Evolutionary conservation across 495 filamentous ascomycete species (phyloP).

Genomic region (Penicillium atrosanguineum): DNA sequence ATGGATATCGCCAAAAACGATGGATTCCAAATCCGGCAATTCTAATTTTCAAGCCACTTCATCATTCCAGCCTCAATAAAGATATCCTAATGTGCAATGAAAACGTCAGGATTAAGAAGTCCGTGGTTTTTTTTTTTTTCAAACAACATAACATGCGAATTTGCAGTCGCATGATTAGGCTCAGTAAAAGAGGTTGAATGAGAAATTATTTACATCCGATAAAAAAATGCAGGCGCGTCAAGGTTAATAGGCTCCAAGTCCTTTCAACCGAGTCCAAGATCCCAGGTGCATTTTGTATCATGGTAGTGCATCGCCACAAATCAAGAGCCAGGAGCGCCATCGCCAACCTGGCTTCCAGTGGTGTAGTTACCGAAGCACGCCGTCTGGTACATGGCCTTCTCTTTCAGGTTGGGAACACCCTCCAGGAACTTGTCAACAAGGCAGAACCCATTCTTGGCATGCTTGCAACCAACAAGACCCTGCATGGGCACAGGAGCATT

Average conservation of each 20-base stretch:
- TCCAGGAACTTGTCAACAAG: constrained; percentile 20
- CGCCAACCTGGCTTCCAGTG: constrained; percentile 24
- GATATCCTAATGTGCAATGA: no score
- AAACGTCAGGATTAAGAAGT: not conserved
- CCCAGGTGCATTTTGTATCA: no score
- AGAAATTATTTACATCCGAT: not conserved
- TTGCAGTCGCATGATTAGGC: not conserved
- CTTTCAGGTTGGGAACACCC: constrained; percentile 18
- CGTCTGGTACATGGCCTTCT: constrained; percentile 24
- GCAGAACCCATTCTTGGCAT: constrained; percentile 31
- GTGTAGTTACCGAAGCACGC: constrained; percentile 31
- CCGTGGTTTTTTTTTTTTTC: no score
- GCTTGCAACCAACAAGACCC: constrained; percentile 29
- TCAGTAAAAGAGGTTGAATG: not conserved
- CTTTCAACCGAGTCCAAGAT: not conserved
- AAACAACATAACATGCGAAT: not conserved
- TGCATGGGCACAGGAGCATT: constrained; percentile 25
- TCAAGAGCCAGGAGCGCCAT: constrained; percentile 25
- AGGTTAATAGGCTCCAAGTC: not conserved
- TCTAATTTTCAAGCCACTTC: not conserved
- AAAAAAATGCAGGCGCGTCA: not conserved
- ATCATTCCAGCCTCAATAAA: not conserved
- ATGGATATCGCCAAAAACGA: not conserved
- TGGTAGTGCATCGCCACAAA: not conserved
- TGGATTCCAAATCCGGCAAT: not conserved